Conservation (phyloP, 495 filamentous ascomycete species). For the Glonium stellatum region DNA sequence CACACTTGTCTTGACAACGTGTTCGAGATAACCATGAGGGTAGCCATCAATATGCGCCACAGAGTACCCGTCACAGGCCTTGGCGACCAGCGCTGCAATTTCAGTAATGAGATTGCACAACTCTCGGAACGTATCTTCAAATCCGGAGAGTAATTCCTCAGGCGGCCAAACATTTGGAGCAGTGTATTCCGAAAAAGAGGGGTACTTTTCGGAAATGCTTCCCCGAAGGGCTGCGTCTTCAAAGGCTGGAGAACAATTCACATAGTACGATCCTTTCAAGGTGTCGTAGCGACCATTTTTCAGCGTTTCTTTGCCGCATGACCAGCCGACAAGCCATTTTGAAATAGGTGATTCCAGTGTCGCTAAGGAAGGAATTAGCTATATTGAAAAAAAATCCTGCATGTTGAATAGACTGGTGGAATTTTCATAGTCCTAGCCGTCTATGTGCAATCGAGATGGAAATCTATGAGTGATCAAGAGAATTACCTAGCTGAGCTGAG, state of each 20-base stretch:
- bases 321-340: conserved; percentile 63
- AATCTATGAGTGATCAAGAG: not conserved
- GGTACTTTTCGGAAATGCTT: conserved; percentile 34
- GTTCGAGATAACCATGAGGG: conserved; percentile 68
- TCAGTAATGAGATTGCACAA: conserved; percentile 84
- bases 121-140: conserved; percentile 61
- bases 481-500: conserved; percentile 60
- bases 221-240: conserved; percentile 50
- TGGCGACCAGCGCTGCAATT: conserved; percentile 76
- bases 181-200: conserved; percentile 55
- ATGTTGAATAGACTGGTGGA: too few species aligned
- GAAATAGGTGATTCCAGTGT: conserved; percentile 57
- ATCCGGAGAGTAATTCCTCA: conserved; percentile 59
- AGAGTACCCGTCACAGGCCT: conserved; percentile 82
- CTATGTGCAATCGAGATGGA: not conserved
- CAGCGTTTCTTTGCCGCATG: conserved; percentile 88
- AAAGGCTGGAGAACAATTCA: conserved; percentile 75
- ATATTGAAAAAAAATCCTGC: not conserved
- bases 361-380: conserved; percentile 36
- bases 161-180: conserved; percentile 79
- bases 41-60: conserved; percentile 69
- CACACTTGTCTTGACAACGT: conserved; percentile 73
- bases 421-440: too few species aligned
- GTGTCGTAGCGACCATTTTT: conserved; percentile 84
- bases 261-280: conserved; percentile 92